Percentiles rank a stretch among this genome's conserved stretches.
These are phyloP conservation scores for Ophiostoma populinum DNA, from an alignment of 2,329 filamentous ascomycete genomes.

Conservation along the genomic window DNA sequence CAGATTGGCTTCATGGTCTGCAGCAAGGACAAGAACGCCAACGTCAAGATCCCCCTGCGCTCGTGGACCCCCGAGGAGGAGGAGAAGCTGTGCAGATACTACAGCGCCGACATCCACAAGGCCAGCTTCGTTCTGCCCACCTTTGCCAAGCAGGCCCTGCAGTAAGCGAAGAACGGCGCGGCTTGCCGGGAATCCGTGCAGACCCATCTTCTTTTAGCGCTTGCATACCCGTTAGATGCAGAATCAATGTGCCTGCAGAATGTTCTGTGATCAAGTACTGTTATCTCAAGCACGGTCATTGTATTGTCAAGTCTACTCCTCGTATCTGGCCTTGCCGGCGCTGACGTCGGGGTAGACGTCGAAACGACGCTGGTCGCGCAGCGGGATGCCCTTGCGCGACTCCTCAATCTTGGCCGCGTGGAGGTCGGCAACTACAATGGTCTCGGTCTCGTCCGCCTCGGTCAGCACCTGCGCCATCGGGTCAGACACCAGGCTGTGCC, in stretches of 20 bases:
- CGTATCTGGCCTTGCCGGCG: constrained; percentile 29
- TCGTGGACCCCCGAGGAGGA: constrained; percentile 75
- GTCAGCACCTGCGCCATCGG: constrained; percentile 70
- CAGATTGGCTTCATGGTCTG: constrained; percentile 99
- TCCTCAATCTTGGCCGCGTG: constrained; percentile 51
- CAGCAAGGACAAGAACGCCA: constrained; percentile 74
- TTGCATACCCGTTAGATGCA: neutral
- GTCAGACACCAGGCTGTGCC: constrained; percentile 76
- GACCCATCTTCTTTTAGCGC: neutral
- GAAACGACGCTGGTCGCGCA: constrained; percentile 72
- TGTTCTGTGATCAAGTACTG: too few species aligned
- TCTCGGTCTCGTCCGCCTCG: constrained; percentile 64
- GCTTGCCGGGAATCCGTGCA: neutral
- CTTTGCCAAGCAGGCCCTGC: constrained; percentile 67
- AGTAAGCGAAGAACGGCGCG: constrained; percentile 22
- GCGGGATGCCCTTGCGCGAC: constrained; percentile 66
- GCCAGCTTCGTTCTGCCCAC: constrained; percentile 85
- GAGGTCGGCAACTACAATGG: constrained; percentile 58
- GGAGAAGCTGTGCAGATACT: constrained; percentile 86
- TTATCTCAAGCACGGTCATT: too few species aligned
- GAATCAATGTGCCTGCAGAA: too few species aligned
- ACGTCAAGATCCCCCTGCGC: constrained; percentile 75
- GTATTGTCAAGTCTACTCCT: constrained; percentile 11
- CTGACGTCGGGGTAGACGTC: constrained; percentile 92
- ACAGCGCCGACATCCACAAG: constrained; percentile 92